phyloP scores from a whole-genome alignment of 2,329 filamentous ascomycete genomes.

The Cadophora malorum region DNA sequence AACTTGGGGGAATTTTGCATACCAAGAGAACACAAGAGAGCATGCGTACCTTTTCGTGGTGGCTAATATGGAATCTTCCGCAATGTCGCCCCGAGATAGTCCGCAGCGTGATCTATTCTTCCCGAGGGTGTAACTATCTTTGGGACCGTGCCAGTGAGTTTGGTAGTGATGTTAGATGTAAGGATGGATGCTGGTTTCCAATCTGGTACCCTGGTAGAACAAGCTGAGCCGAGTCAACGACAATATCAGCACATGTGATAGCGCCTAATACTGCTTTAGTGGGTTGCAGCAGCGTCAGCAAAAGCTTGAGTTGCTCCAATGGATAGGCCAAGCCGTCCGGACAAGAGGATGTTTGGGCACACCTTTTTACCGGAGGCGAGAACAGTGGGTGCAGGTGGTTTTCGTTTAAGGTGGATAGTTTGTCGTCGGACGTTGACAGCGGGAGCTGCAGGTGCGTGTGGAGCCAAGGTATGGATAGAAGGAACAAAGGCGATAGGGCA shows the following conservation, averaged over 20 bases:
- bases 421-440: conserved; percentile 15
- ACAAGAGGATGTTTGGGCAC: conserved; percentile 19
- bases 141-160: not conserved
- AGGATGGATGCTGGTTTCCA: conserved; percentile 4
- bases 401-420: not conserved
- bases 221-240: conserved; percentile 10
- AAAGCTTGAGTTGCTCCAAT: conserved; percentile 18
- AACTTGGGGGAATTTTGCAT: conserved; percentile 22
- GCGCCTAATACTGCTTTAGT: not conserved
- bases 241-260: conserved; percentile 20
- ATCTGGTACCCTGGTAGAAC: not conserved
- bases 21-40: conserved; percentile 11
- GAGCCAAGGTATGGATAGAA: conserved; percentile 17
- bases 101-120: conserved; percentile 20
- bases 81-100: conserved; percentile 25
- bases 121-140: conserved; percentile 5
- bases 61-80: conserved; percentile 22
- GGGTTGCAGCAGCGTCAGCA: not conserved
- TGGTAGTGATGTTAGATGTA: not conserved
- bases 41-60: conserved; percentile 24
- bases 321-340: conserved; percentile 17
- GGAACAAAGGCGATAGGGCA: not conserved
- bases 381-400: not conserved
- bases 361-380: conserved; percentile 21
- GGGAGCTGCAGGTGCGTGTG: conserved; percentile 15